Conservation (phyloP, 768 basidiomycete species). For the Leucocoprinus leucothites region DNA sequence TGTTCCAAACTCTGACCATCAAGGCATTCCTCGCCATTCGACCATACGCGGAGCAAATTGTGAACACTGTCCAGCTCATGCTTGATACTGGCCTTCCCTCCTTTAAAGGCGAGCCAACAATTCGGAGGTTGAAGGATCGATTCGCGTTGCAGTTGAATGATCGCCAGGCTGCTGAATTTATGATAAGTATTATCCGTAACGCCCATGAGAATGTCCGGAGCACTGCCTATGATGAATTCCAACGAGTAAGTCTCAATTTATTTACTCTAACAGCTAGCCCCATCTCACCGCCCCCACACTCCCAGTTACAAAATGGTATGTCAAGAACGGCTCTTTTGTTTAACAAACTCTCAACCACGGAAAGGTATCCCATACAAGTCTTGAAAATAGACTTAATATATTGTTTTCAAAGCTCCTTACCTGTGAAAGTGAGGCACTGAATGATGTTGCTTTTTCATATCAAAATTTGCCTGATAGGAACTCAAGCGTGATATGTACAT, state of each 20-base stretch:
- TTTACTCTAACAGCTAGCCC: not conserved
- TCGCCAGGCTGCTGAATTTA: slow-evolving; percentile 89
- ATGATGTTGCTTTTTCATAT: too few species aligned
- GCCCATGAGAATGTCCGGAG: slow-evolving; percentile 95
- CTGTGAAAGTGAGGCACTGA: too few species aligned
- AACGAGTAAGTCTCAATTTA: slow-evolving; percentile 48
- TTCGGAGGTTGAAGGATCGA: slow-evolving; percentile 80
- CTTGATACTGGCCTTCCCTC: slow-evolving; percentile 91
- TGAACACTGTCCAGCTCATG: slow-evolving; percentile 90
- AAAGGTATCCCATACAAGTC: slow-evolving; percentile 45
- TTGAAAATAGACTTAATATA: not conserved
- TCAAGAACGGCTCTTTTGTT: not conserved
- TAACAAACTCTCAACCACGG: not conserved
- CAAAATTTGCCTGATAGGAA: too few species aligned
- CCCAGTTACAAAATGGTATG: slow-evolving; percentile 18
- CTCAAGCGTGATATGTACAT: too few species aligned
- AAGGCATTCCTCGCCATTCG: slow-evolving; percentile 97
- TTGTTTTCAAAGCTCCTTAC: not conserved
- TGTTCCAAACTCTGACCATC: slow-evolving; percentile 91
- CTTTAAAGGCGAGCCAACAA: slow-evolving; percentile 95
- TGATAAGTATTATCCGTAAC: slow-evolving; percentile 85
- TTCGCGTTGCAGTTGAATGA: slow-evolving; percentile 84
- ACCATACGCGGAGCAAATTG: slow-evolving; percentile 89
- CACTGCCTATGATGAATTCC: slow-evolving; percentile 95
- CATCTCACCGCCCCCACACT: slow-evolving; percentile 39